A percentile compares a stretch with the other conserved stretches of the same genome.
These are phyloP conservation scores for Viola odorata DNA, from an alignment of 345 rosid species.

Conservation along the genomic window DNA sequence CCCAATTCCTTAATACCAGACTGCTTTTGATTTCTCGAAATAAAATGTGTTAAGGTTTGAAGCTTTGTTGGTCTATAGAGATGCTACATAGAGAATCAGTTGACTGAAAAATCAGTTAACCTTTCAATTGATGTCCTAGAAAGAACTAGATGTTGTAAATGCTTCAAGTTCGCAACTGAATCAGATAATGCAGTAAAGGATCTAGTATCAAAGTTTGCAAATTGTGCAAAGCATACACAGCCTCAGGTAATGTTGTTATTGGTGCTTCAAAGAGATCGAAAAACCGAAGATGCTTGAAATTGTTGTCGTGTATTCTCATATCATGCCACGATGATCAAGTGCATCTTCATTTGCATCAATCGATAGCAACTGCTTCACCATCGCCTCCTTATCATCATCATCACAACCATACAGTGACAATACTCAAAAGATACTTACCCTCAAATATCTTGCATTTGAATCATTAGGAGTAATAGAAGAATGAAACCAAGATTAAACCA, in stretches of 20 bases:
- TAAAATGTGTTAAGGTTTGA: not conserved
- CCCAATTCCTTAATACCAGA: not conserved
- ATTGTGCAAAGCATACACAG: not conserved
- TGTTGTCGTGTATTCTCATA: not conserved
- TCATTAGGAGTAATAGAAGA: too few relatives aligned
- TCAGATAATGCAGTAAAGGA: not conserved
- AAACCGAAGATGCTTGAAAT: not conserved
- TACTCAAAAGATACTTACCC: too few relatives aligned
- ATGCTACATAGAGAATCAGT: not conserved
- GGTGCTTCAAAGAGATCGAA: not conserved
- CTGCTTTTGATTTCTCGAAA: not conserved
- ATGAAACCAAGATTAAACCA: too few relatives aligned
- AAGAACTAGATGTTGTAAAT: conserved; percentile 2
- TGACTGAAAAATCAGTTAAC: conserved; percentile 2
- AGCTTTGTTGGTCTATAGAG: not conserved
- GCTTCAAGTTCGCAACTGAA: not conserved
- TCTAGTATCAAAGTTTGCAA: not conserved
- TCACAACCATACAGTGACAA: too few relatives aligned
- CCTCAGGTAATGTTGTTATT: not conserved
- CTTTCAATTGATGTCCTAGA: not conserved
- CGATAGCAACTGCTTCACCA: not conserved
- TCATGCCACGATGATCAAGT: not conserved
- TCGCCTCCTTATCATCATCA: not conserved
- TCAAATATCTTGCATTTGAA: too few relatives aligned
- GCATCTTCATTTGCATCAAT: not conserved